These are phyloP conservation scores for Phialemoniopsis sp. DNA, from an alignment of 2,329 filamentous ascomycete species.

Conservation along the genomic window DNA sequence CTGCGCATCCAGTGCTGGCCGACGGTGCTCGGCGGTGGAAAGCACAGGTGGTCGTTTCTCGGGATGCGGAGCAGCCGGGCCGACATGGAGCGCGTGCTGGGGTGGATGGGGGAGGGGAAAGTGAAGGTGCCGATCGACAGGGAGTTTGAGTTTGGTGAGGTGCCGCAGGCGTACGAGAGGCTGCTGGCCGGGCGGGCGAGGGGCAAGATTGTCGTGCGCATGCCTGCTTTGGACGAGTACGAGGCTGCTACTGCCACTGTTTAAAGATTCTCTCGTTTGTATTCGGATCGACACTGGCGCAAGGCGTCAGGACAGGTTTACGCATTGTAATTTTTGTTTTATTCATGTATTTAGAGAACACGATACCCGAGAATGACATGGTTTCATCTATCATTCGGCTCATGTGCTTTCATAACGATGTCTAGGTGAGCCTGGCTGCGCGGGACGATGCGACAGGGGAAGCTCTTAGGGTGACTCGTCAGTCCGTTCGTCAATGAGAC, in stretches of 20 bases:
- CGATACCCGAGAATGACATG: too few relatives aligned
- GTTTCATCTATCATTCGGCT: too few relatives aligned
- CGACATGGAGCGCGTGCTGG: slow-evolving; percentile 8
- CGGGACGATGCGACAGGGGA: slow-evolving; percentile 4
- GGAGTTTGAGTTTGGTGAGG: slow-evolving; percentile 13
- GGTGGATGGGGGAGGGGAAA: slow-evolving; percentile 19
- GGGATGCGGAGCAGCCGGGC: slow-evolving; percentile 5
- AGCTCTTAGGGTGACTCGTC: slow-evolving; percentile 9
- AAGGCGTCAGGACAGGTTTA: too few relatives aligned
- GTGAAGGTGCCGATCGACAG: slow-evolving; percentile 15
- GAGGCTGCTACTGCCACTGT: background rate
- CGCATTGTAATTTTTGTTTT: too few relatives aligned
- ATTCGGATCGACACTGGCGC: too few relatives aligned
- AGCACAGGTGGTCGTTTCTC: slow-evolving; percentile 6
- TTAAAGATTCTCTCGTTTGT: too few relatives aligned
- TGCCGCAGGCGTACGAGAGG: slow-evolving; percentile 15
- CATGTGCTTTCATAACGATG: too few relatives aligned
- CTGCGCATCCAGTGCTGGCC: slow-evolving; percentile 9
- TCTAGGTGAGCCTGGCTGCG: too few relatives aligned
- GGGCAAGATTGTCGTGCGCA: slow-evolving; percentile 19
- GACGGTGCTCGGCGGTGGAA: slow-evolving; percentile 10
- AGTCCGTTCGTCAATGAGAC: slow-evolving; percentile 9
- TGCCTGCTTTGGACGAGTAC: background rate
- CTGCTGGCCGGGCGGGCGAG: slow-evolving; percentile 10
- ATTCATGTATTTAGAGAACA: too few relatives aligned